phyloP scores from a whole-genome alignment of 2,329 filamentous ascomycete genomes.

The Fusarium irregulare region DNA sequence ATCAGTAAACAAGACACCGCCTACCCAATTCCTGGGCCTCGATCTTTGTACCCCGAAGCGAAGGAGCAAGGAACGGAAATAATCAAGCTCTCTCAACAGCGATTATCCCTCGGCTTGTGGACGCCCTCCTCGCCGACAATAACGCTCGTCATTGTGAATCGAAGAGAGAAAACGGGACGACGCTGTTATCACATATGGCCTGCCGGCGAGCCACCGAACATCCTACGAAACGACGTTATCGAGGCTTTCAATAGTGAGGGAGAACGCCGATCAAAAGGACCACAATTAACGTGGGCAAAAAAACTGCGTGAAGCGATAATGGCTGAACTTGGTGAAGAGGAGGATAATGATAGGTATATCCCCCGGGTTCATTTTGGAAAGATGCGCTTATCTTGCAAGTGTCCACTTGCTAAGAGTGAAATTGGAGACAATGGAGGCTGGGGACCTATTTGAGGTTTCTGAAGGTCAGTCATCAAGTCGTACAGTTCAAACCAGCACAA shows the following conservation, averaged over 20 bases:
- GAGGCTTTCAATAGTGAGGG: background rate
- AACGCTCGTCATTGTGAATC: background rate
- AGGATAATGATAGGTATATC: background rate
- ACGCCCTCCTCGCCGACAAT: background rate
- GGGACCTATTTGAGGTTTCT: too few relatives aligned
- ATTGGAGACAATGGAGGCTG: background rate
- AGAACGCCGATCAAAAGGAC: background rate
- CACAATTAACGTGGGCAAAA: background rate
- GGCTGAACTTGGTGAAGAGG: background rate
- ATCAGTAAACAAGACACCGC: background rate
- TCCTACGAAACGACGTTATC: accelerated
- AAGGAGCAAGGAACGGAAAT: background rate
- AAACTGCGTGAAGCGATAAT: background rate
- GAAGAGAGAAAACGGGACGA: accelerated
- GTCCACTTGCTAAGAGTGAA: background rate
- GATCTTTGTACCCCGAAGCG: background rate
- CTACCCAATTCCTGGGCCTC: background rate
- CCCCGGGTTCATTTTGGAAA: too few relatives aligned
- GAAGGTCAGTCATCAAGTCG: too few relatives aligned
- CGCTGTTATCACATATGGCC: background rate
- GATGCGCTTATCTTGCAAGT: background rate
- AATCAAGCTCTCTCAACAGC: background rate
- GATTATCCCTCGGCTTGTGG: background rate
- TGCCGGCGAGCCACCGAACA: background rate
- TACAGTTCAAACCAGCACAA: too few relatives aligned